Evolutionary conservation across 2,329 filamentous ascomycete genomes (phyloP).

Genomic region (Phialocephala sp.): DNA sequence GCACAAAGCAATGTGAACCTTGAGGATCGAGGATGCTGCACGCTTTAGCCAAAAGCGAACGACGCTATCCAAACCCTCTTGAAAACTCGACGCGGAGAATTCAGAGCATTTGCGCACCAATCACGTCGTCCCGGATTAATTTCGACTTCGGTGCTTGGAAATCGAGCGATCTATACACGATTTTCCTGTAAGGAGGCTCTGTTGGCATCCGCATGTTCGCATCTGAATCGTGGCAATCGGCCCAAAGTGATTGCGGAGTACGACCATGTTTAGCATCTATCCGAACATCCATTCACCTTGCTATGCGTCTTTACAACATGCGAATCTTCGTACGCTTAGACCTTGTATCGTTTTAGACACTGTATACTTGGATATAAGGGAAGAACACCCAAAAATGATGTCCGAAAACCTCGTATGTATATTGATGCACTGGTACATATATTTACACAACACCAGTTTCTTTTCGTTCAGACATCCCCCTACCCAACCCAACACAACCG

Average conservation of each 20-base stretch:
- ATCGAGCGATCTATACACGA: neutral
- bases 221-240: neutral
- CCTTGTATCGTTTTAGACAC: neutral
- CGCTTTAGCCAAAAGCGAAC: conserved; percentile 16
- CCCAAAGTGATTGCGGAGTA: conserved; percentile 2
- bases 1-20: neutral
- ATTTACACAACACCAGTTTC: neutral
- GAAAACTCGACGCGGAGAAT: conserved; percentile 14
- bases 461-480: conserved; percentile 1
- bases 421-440: conserved; percentile 1
- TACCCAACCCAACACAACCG: neutral
- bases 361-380: neutral
- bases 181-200: neutral
- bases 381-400: neutral
- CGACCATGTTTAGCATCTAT: neutral
- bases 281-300: too few relatives aligned
- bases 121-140: conserved; percentile 16
- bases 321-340: neutral
- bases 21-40: neutral
- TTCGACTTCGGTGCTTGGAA: neutral
- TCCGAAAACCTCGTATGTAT: conserved; percentile 2
- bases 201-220: neutral
- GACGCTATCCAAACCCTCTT: conserved; percentile 15
- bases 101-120: conserved; percentile 16
- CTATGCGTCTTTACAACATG: too few relatives aligned